Evolutionary conservation across 179 eudicot genomes (phyloP).

Genomic region (Beta macrorhiza): DNA sequence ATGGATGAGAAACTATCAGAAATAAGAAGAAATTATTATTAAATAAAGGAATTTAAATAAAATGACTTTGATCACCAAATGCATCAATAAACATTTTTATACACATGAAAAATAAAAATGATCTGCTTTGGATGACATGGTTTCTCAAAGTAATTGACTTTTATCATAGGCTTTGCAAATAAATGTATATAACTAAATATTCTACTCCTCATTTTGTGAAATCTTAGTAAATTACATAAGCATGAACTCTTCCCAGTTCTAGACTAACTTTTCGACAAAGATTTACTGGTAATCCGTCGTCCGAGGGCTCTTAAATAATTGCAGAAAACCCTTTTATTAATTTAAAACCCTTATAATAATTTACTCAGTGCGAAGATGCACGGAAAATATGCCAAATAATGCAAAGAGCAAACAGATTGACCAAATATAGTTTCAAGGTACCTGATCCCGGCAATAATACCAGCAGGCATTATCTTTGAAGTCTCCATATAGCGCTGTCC

Average conservation of each 20-base stretch:
- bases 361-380: not conserved
- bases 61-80: not conserved
- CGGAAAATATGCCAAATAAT: not conserved
- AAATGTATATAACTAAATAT: not conserved
- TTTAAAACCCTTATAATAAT: not conserved
- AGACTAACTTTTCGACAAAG: not conserved
- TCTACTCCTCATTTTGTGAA: not conserved
- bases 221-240: not conserved
- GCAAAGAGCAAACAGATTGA: not conserved
- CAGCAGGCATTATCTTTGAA: conserved; percentile 95
- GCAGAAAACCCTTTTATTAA: conserved; percentile 1
- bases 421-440: conserved; percentile 26
- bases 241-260: not conserved
- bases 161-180: not conserved
- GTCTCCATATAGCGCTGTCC: conserved; percentile 83
- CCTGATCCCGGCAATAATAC: conserved; percentile 87
- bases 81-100: not conserved
- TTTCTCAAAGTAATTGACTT: not conserved
- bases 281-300: not conserved
- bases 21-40: not conserved
- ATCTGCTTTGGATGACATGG: not conserved
- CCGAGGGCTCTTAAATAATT: not conserved
- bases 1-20: conserved; percentile 18
- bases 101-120: too few species aligned
- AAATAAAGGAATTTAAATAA: not conserved